Base-by-base conservation (phyloP, 2,329 filamentous ascomycete genomes). In the Aspergillus novofumigatus region DNA sequence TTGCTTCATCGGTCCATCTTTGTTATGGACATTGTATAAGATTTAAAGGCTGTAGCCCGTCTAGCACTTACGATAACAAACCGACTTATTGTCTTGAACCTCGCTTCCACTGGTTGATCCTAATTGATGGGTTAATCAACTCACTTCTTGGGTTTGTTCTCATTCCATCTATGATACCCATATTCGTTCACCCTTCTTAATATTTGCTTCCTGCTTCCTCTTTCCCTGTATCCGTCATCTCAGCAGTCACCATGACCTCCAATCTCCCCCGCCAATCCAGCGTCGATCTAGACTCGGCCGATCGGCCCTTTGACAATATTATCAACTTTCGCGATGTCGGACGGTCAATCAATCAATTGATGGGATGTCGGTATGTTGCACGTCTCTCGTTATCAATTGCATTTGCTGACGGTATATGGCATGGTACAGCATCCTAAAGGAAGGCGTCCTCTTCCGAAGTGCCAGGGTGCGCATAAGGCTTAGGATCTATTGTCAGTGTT, bases 281-380 rank as follows among this genome's bases (percentile, higher is more conserved):
- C 57, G 60, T 72, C 32, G 70, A 73, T 55, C 68, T 72, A 52
- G 68, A 65, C 57, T 70, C 70, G 3, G 65, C 69, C 35, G 68
- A 72, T 54, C 67, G 70, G 5, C 68, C 69, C 1, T 77, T 88
- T 62, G 78, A 86, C 57, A 81, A 81, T 53, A 80, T 92, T 52
- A 75, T 87, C 65, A 93, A 93, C 72, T 91, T 92, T 69, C 85
- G 90, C 56, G 90, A 93, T 78, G 86, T 92, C 47, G 89, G 86
- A 44, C 77, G 79, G 60, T 86, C 84, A 0, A 79, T 91, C 63
- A 92, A 92, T 65, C 68, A 74, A 26, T 81, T 81, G 59, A 72
- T 84, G 4, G 81, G 81, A 25, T 76, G 77, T 60, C 81, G 78
- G 86, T 86, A 76, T 63, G 76, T 60, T 32, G 14, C 1, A 38